These are phyloP conservation scores for Glycyrrhiza uralensis DNA, from an alignment of 306 rosid genomes.

Conservation along the genomic window DNA sequence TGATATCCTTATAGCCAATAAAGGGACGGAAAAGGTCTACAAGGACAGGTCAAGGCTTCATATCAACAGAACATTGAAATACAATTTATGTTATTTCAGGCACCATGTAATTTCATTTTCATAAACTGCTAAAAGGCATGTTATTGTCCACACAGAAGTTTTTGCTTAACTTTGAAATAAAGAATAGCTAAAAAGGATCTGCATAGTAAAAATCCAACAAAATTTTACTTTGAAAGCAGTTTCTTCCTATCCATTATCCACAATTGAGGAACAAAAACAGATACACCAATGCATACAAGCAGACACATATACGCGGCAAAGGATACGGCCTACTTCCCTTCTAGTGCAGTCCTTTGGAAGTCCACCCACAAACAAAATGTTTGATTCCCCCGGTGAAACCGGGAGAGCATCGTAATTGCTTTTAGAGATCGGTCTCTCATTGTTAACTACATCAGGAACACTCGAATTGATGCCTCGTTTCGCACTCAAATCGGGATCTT, in stretches of 20 bases:
- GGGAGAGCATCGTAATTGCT: constrained; percentile 36
- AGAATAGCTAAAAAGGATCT: neutral
- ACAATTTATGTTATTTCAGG: constrained; percentile 1
- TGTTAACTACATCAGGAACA: constrained; percentile 32
- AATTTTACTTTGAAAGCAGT: neutral
- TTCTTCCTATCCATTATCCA: neutral
- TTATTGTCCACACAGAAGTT: neutral
- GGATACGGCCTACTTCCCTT: constrained; percentile 95
- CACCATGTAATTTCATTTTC: constrained; percentile 14
- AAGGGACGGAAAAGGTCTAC: constrained; percentile 81
- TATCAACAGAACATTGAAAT: constrained; percentile 27
- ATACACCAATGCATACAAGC: constrained; percentile 1
- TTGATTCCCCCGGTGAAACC: constrained; percentile 44
- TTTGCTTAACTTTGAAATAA: neutral
- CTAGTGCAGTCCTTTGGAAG: constrained; percentile 81
- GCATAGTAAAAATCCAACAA: neutral
- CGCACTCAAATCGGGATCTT: constrained; percentile 27
- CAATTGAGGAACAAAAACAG: neutral
- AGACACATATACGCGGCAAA: constrained; percentile 25
- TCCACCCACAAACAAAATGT: constrained; percentile 64
- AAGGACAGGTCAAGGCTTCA: constrained; percentile 46
- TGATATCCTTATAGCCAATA: constrained; percentile 69
- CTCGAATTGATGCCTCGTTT: constrained; percentile 41
- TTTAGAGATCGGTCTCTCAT: constrained; percentile 39
- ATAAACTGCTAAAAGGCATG: constrained; percentile 9